These are phyloP conservation scores for Glomus cerebriforme DNA, from an alignment of 192 early-diverging fungal species.

Conservation along the genomic window DNA sequence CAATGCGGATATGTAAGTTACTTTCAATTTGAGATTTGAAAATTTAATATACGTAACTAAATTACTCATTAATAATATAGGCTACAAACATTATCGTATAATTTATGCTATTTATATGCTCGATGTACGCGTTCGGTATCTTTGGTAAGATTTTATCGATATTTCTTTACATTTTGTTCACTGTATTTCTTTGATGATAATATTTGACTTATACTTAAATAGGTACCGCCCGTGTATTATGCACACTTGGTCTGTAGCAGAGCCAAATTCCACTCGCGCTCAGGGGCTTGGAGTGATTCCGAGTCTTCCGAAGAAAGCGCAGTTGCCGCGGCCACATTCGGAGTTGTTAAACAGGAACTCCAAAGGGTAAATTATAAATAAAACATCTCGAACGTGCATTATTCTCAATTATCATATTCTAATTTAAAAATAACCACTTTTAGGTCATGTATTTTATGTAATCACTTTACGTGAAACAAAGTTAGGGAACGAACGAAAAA, in stretches of 20 bases:
- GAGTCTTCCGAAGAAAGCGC: conserved; percentile 31
- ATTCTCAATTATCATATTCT: not conserved
- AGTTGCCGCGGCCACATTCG: conserved; percentile 25
- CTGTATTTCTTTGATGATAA: not conserved
- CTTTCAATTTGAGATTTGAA: not conserved
- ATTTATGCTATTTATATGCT: conserved; percentile 91
- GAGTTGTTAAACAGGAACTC: conserved; percentile 44
- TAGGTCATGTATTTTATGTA: conserved; percentile 20
- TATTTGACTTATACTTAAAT: not conserved
- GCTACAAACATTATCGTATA: conserved; percentile 86
- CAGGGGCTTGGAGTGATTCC: conserved; percentile 57
- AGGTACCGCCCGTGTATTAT: conserved; percentile 87
- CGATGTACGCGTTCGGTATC: conserved; percentile 87
- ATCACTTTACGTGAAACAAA: not conserved
- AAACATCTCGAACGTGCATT: not conserved
- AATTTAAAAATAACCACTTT: not conserved
- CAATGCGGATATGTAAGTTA: conserved; percentile 55
- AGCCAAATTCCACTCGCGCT: conserved; percentile 80
- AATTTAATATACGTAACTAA: not conserved
- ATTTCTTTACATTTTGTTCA: not conserved
- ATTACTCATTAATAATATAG: conserved; percentile 5
- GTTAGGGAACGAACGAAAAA: not conserved
- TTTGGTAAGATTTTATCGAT: conserved; percentile 43
- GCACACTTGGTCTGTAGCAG: conserved; percentile 88
- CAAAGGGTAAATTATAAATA: conserved; percentile 30